Base-by-base conservation (phyloP, 805 yeast species). In the Sugiyamaella boreocaroliniensis region DNA sequence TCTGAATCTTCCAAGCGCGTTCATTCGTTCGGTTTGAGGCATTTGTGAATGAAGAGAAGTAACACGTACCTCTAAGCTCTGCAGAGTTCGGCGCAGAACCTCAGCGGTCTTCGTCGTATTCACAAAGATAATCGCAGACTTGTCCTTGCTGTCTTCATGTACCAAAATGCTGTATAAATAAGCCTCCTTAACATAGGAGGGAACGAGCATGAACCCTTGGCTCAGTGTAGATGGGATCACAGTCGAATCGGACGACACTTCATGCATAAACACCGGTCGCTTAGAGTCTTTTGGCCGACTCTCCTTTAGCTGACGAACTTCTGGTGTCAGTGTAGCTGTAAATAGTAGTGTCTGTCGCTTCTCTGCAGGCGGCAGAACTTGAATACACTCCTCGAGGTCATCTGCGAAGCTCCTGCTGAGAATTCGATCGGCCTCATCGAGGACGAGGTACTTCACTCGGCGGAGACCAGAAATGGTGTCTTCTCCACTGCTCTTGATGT, bases 341-440 rank as follows among this genome's bases (percentile, higher is more conserved):
- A 93, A 93, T 40, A 93, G 70, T 43, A 92, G 72, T 0, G 97
- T 93, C 68, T 92, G 98, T 62, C 99, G 79, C 52, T 79, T 74
- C 2, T 75, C 76, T 1, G 95, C 73, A 1, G 78, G 71, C 0
- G 99, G 97, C 40, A 93, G 69, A 0, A 82, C 79, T 5, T 75
- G 72, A 62, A 92, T 78, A 63, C 97, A 89, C 19, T 79, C 76
- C 47, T 78, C 78, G 55, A 93, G 72, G 68, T 92, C 96, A 34
- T 80, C 77, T 9, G 90, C 84, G 69, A 93, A 89, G 46, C 95
- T 85, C 51, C 83, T 81, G 45, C 93, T 87, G 57, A 93, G 77
- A 29, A 93, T 71, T 56, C 97, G 78, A 75, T 93, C 99, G 1
- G 99, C 99, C 72, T 92, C 99, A 75, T 93, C 99, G 1, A 93